These are phyloP conservation scores for Pythium myriotylum DNA, from an alignment of 352 stramenopile genomes.

Conservation along the genomic window DNA sequence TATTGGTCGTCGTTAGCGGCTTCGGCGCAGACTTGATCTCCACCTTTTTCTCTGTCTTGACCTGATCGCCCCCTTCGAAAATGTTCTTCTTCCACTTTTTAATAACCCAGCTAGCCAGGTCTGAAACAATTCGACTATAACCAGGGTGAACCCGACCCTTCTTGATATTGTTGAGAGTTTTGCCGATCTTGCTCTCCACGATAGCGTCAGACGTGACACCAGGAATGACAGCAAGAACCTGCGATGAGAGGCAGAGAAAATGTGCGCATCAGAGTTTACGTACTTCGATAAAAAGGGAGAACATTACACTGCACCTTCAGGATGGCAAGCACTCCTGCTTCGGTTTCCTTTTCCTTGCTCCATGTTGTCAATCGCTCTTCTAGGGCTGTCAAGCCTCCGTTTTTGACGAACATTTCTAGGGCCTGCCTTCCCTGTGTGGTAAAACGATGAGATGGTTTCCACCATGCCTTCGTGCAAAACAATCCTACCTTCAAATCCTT, in stretches of 20 bases:
- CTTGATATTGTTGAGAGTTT: conserved; percentile 43
- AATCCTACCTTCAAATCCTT: conserved; percentile 39
- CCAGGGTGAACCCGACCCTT: conserved; percentile 21
- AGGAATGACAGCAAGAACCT: conserved; percentile 64
- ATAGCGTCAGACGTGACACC: conserved; percentile 50
- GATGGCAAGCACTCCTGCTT: conserved; percentile 59
- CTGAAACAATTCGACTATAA: conserved; percentile 29
- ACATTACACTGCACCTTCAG: conserved; percentile 48
- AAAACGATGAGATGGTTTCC: too few relatives aligned
- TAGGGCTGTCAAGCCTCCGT: conserved; percentile 51
- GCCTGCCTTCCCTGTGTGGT: conserved; percentile 46
- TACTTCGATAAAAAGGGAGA: background rate
- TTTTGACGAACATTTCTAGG: conserved; percentile 50
- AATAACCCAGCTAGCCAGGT: conserved; percentile 57
- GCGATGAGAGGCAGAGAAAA: background rate
- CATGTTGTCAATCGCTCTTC: conserved; percentile 49
- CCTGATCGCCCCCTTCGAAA: background rate
- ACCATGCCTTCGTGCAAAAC: conserved; percentile 1
- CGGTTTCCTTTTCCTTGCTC: conserved; percentile 44
- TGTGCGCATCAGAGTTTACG: too few relatives aligned
- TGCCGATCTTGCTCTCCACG: conserved; percentile 53
- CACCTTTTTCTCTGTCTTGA: conserved; percentile 1
- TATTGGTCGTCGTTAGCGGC: background rate
- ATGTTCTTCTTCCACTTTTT: conserved; percentile 51
- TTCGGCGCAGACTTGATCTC: conserved; percentile 5